These are phyloP conservation scores for Hypomontagnella monticulosa DNA, from an alignment of 495 filamentous ascomycete genomes.

Conservation along the genomic window DNA sequence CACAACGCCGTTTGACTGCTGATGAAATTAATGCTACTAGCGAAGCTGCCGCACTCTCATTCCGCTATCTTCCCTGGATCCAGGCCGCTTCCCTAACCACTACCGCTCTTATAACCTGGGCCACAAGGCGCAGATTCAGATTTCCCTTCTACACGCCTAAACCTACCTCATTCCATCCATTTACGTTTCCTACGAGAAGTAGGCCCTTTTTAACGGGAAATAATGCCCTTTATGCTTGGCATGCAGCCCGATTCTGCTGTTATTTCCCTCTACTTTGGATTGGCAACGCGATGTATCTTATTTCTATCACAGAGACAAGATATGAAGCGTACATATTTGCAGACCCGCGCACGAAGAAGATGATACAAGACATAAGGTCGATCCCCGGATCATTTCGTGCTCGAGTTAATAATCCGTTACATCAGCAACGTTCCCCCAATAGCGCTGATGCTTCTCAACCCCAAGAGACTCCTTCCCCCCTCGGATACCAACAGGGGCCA, in stretches of 20 bases:
- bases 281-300: not conserved
- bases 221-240: constrained; percentile 16
- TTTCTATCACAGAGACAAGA: constrained; percentile 10
- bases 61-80: constrained; percentile 2
- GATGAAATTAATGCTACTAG: constrained; percentile 27
- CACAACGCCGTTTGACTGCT: constrained; percentile 30
- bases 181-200: constrained; percentile 26
- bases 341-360: constrained; percentile 22
- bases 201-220: constrained; percentile 7
- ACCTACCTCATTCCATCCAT: constrained; percentile 20
- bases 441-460: not conserved
- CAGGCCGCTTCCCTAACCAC: not conserved
- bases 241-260: not conserved
- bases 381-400: not conserved
- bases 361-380: constrained; percentile 24
- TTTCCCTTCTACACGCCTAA: constrained; percentile 42
- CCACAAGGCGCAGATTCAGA: constrained; percentile 6
- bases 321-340: not conserved
- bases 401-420: not conserved
- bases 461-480: not conserved
- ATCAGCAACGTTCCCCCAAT: not conserved
- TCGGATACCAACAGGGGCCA: not conserved
- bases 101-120: not conserved
- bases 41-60: constrained; percentile 11
- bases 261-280: constrained; percentile 3